Base-by-base conservation (phyloP, 768 basidiomycete species). In the Filobasidium wieringae region DNA sequence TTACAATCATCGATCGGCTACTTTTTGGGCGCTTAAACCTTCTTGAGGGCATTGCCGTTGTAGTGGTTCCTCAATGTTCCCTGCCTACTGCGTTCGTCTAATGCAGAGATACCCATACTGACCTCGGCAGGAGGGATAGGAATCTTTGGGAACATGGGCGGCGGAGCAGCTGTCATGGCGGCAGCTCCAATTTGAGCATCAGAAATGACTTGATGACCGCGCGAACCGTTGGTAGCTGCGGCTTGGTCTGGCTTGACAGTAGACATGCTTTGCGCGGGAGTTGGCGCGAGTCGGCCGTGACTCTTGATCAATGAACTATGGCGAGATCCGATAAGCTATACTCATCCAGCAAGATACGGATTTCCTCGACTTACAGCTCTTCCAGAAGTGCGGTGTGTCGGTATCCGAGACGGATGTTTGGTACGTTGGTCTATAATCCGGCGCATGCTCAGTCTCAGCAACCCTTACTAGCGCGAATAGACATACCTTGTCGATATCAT, bases 401-500 rank as follows among this genome's bases (percentile, higher is more conserved):
- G 73, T 87, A 97, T n/a, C 82, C 82, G 36, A 97, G 78, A 29
- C 95, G 82, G 57, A 84, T 84, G 66, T 95, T 82, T 1, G 95
- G 95, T 5, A 99, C 92, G 65, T 99, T 97, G n/a, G 95, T 97
- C 89, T 92, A 57, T 12, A 11, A 11, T 8, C 36, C 12, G 32
- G 33, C 5, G 22, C 17, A 30, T n/a, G 30, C 56, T n/a, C 43
- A 4, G 37, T 32, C 41, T 47, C 9, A 41, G 45, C 24, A 22
- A 30, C 22, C 1, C 31, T 55, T n/a, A 30, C n/a, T 17, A 33
- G 26, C 36, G 30, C 33, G 33, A 49, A 17, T 52, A 39, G 19
- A 32, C 75, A 12, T 40, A 86, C 90, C 82, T 95, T 96, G 72
- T 95, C 79, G 58, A 97, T 97, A 66, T 93, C 88, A 71, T 99